Base-by-base conservation (phyloP, 208 protist species). In the Naegleria lovaniensis region DNA sequence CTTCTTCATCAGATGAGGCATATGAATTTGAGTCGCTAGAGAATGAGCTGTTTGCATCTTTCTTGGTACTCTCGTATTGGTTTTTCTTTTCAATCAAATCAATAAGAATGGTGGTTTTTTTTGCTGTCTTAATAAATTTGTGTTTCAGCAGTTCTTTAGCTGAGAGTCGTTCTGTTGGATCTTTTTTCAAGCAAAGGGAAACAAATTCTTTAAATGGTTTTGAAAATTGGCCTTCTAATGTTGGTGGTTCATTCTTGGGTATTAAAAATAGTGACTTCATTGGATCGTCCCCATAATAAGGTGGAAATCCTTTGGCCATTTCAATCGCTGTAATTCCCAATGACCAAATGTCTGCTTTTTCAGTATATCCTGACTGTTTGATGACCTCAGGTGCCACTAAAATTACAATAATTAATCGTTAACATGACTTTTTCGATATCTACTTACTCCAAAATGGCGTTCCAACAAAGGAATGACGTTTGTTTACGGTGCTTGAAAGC, bases 251-350 rank as follows among this genome's bases (percentile, higher is more conserved):
- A 36, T 91, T 90, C n/a, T 90, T 51, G 22, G 92, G 91, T 25
- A 95, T 96, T 92, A 93, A 91, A 40, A 96, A 94, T 2, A 94
- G 83, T 33, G 94, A 93, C 58, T 92, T 91, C 93, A 96, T 95
- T 29, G 95, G 95, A 91, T 97, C 96, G 85, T 97, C 94, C 79
- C 97, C 97, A 39, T 94, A 91, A 92, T 98, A 95, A 40, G 98
- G 98, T 40, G 97, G 97, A 15, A 93, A 94, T 38, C 93, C 94
- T 93, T 99, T 97, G 51, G 97, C 98, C 95, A 99, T 96, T 91
- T 99, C 98, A 92, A 99, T 98, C 0, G 95, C 92, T 38, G 97
- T 98, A 91, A 99, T 99, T 48, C 98, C 98, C 38, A 98, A 92
- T 89, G 96, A 98, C 97, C 97, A 99, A 38, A 99, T 94, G 89